phyloP scores from a whole-genome alignment of 2,329 filamentous ascomycete species.

The Amphichorda felina region DNA sequence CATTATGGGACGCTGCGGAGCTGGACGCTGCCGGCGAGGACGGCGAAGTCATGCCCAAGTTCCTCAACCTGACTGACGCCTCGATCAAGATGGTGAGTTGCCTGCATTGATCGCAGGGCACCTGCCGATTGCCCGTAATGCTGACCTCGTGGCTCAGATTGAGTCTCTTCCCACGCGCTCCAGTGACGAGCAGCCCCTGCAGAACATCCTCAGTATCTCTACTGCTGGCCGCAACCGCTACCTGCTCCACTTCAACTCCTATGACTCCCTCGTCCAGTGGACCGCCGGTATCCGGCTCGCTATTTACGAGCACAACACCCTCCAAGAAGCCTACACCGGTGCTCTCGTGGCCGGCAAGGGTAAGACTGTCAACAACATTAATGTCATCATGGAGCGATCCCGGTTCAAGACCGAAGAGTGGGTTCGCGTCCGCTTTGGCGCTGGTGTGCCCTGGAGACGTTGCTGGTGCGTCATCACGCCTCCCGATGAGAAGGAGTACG shows the following conservation, averaged over 20 bases:
- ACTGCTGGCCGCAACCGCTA: constrained; percentile 95
- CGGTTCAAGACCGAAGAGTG: constrained; percentile 76
- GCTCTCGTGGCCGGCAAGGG: constrained; percentile 93
- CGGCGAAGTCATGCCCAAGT: constrained; percentile 77
- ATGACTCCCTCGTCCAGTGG: constrained; percentile 90
- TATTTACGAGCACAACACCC: constrained; percentile 85
- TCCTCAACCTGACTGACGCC: constrained; percentile 94
- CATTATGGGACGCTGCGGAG: constrained; percentile 89
- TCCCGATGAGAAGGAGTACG: constrained; percentile 84
- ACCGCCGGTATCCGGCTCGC: constrained; percentile 85
- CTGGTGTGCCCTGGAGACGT: constrained; percentile 88
- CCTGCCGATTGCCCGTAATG: constrained; percentile 6
- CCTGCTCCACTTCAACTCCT: constrained; percentile 89
- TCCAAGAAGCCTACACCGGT: constrained; percentile 95
- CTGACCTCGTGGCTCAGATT: constrained; percentile 41
- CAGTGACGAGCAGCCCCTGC: constrained; percentile 63
- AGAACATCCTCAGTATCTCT: constrained; percentile 91
- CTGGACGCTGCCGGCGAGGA: constrained; percentile 79
- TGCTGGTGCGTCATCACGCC: constrained; percentile 95
- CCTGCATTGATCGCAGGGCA: constrained; percentile 5
- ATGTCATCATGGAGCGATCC: constrained; percentile 72
- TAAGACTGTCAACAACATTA: constrained; percentile 80
- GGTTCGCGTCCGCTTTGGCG: constrained; percentile 90
- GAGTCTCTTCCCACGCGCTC: constrained; percentile 82
- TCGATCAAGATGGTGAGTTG: constrained; percentile 85